These are phyloP conservation scores for Decorospora gaudefroyi DNA, from an alignment of 2,329 filamentous ascomycete species.

Conservation along the genomic window DNA sequence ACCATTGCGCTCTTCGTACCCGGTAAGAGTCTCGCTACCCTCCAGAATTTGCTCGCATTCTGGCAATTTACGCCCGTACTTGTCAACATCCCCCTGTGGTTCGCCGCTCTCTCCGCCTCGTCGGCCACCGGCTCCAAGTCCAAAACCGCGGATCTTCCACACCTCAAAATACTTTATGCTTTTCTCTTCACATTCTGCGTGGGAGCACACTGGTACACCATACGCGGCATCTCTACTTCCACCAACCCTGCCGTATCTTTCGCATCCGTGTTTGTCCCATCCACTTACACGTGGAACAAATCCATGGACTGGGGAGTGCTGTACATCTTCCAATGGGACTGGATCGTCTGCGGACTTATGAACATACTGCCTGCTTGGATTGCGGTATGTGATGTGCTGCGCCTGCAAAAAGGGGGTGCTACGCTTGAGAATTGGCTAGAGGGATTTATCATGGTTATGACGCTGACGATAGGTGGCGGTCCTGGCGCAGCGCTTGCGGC, in stretches of 20 bases:
- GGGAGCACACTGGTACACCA: constrained; percentile 13
- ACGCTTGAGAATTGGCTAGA: constrained; percentile 13
- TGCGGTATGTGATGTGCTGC: constrained; percentile 20
- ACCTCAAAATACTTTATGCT: constrained; percentile 20
- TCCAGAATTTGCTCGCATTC: constrained; percentile 18
- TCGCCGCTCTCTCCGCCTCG: constrained; percentile 16
- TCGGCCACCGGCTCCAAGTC: constrained; percentile 2
- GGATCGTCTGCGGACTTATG: constrained; percentile 12
- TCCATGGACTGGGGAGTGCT: constrained; percentile 14
- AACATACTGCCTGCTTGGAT: constrained; percentile 13
- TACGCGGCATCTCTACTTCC: constrained; percentile 18
- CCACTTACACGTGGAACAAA: constrained; percentile 11
- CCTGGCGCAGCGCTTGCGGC: constrained; percentile 19
- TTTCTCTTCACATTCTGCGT: constrained; percentile 11
- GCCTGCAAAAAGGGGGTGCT: constrained; percentile 14
- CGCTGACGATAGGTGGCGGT: constrained; percentile 14
- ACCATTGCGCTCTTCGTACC: constrained; percentile 20
- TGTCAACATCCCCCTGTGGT: constrained; percentile 23
- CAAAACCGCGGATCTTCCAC: constrained; percentile 14
- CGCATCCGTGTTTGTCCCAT: constrained; percentile 20
- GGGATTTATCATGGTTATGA: constrained; percentile 8
- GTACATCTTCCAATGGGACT: constrained; percentile 30
- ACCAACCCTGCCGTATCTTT: constrained; percentile 15
- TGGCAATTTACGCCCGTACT: constrained; percentile 23
- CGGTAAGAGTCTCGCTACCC: background rate